Evolutionary conservation across 2,329 filamentous ascomycete species (phyloP).

Genomic region (Stagonosporopsis chrysanthemi): DNA sequence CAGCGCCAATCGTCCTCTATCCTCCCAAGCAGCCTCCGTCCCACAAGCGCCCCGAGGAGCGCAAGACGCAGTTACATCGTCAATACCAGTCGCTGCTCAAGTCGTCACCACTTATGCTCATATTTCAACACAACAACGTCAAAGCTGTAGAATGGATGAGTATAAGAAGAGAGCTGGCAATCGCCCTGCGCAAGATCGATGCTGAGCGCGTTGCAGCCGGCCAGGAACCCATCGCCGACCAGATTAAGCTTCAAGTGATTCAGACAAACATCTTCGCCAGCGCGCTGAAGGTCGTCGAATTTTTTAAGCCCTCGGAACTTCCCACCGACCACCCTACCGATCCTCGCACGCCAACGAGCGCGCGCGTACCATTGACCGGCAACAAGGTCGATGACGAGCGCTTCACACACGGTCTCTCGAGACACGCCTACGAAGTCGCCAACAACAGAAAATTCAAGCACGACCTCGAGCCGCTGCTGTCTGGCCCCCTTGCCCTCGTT

Average conservation of each 20-base stretch:
- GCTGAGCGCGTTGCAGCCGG: constrained; percentile 70
- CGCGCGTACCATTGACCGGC: constrained; percentile 40
- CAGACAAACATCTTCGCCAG: constrained; percentile 89
- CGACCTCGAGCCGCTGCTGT: constrained; percentile 76
- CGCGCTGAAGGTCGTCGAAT: constrained; percentile 85
- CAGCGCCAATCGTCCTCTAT: constrained; percentile 58
- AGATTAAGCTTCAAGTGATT: constrained; percentile 80
- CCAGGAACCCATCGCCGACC: constrained; percentile 59
- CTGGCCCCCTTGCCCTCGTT: constrained; percentile 81
- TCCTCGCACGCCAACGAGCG: constrained; percentile 44
- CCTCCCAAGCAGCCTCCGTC: constrained; percentile 81
- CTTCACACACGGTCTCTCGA: constrained; percentile 67
- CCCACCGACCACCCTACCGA: constrained; percentile 38
- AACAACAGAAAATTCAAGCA: constrained; percentile 61
- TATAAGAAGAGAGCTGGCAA: constrained; percentile 72
- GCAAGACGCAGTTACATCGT: constrained; percentile 88
- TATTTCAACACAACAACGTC: constrained; percentile 84
- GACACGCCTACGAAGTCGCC: constrained; percentile 60
- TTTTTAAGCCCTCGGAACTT: constrained; percentile 61
- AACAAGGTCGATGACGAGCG: constrained; percentile 58
- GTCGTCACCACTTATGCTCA: constrained; percentile 81
- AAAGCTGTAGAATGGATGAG: constrained; percentile 77
- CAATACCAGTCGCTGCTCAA: constrained; percentile 88
- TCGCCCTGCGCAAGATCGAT: constrained; percentile 70
- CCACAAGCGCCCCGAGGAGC: constrained; percentile 82